Conservation (phyloP, 306 rosid species). For the Bauhinia variegata region DNA sequence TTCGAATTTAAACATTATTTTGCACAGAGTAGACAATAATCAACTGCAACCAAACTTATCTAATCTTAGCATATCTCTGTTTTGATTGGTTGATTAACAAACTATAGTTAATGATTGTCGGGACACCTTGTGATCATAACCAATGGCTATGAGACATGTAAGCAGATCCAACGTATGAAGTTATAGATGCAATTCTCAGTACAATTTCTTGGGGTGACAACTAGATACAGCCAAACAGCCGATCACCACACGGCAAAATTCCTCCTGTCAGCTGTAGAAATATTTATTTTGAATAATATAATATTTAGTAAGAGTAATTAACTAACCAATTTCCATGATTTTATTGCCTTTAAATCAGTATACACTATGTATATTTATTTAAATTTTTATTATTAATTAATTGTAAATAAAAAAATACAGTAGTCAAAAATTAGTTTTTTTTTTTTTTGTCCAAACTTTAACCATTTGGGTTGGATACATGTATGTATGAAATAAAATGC, state of each 20-base stretch:
- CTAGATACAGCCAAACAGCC: conserved; percentile 56
- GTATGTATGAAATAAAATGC: too few species aligned
- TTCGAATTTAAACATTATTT: conserved; percentile 1
- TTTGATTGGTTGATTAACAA: conserved; percentile 25
- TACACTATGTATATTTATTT: not conserved
- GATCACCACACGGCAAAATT: conserved; percentile 49
- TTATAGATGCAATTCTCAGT: not conserved
- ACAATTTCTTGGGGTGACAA: conserved; percentile 39
- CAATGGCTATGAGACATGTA: conserved; percentile 27
- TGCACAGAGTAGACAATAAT: conserved; percentile 24
- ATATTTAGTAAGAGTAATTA: not conserved
- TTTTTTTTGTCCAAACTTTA: too few species aligned
- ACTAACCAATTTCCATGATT: conserved; percentile 11
- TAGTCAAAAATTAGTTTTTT: too few species aligned
- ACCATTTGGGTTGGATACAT: too few species aligned
- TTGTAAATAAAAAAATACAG: too few species aligned
- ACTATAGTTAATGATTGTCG: not conserved
- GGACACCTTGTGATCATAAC: conserved; percentile 36
- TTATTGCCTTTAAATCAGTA: conserved; percentile 6
- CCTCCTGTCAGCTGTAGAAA: conserved; percentile 45
- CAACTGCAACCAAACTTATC: conserved; percentile 7
- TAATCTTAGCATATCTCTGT: not conserved
- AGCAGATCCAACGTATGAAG: conserved; percentile 5
- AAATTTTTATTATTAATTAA: not conserved
- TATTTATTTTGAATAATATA: conserved; percentile 32